Evolutionary conservation across 768 basidiomycete genomes (phyloP).

Genomic region (Macrocybe gigantea): DNA sequence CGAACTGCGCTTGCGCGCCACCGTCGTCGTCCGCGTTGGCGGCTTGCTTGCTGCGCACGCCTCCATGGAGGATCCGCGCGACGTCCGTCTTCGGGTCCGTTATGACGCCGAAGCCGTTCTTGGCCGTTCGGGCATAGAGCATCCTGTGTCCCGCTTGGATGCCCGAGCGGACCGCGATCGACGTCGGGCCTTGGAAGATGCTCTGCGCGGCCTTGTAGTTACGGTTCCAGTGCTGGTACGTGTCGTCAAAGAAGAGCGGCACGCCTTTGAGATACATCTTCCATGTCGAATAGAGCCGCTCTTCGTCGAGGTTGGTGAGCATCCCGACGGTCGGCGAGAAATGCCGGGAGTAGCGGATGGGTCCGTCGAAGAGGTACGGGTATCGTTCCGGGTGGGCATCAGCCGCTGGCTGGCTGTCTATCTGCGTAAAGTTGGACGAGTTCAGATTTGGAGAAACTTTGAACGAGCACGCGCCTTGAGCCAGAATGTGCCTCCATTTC

Average conservation of each 20-base stretch:
- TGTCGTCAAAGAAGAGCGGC: constrained; percentile 52
- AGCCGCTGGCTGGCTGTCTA: constrained; percentile 44
- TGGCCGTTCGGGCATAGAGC: constrained; percentile 64
- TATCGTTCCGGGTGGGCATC: constrained; percentile 29
- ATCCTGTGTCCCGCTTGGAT: constrained; percentile 71
- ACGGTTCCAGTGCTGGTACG: constrained; percentile 60
- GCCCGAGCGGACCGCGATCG: constrained; percentile 57
- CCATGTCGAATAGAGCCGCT: constrained; percentile 74
- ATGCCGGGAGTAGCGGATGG: constrained; percentile 66
- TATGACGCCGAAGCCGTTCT: constrained; percentile 60
- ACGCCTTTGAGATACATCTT: constrained; percentile 64
- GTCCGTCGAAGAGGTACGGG: constrained; percentile 69
- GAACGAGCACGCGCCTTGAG: constrained; percentile 42
- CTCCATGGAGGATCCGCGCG: constrained; percentile 42
- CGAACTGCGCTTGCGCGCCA: constrained; percentile 10
- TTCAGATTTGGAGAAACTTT: neutral
- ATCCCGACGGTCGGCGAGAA: constrained; percentile 65
- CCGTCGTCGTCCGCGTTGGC: too few relatives aligned
- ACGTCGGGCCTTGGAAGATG: constrained; percentile 62
- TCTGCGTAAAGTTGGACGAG: constrained; percentile 27
- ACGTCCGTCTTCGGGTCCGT: constrained; percentile 37
- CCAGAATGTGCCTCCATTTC: constrained; percentile 59
- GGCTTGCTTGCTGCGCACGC: too few relatives aligned
- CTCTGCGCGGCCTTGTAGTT: constrained; percentile 64
- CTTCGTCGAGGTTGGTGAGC: constrained; percentile 55